phyloP scores from a whole-genome alignment of 495 filamentous ascomycete species.

The Friedmanniomyces simplex region DNA sequence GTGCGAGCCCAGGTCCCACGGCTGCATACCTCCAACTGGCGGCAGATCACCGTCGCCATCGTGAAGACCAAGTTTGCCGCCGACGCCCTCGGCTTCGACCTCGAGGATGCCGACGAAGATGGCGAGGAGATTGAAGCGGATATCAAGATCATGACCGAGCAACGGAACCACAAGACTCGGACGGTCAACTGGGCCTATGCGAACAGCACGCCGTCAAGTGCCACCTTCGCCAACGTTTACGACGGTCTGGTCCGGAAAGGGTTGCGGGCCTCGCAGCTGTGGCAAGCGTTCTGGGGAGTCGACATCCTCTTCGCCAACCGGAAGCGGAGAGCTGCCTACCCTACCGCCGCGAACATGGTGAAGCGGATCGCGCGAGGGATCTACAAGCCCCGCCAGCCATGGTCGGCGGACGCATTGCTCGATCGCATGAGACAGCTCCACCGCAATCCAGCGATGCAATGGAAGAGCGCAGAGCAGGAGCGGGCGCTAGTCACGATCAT shows the following conservation, averaged over 20 bases:
- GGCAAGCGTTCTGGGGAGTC: not conserved
- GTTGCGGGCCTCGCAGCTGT: not conserved
- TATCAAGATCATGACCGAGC: not conserved
- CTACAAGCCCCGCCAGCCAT: not conserved
- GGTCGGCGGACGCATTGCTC: not conserved
- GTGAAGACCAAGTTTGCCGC: not conserved
- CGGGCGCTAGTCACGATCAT: no score
- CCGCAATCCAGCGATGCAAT: no score
- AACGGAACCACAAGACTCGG: not conserved
- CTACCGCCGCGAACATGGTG: not conserved
- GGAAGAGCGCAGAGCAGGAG: no score
- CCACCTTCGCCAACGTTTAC: not conserved
- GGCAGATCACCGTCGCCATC: not conserved
- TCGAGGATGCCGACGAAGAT: not conserved
- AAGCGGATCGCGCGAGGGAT: not conserved
- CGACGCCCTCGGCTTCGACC: not conserved
- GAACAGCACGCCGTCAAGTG: not conserved
- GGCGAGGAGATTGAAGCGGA: not conserved
- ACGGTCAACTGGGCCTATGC: not conserved
- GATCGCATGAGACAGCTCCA: no score
- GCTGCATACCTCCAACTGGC: not conserved
- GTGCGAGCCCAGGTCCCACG: not conserved
- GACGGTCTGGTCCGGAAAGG: not conserved
- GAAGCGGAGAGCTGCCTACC: not conserved
- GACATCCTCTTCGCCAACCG: not conserved